Evolutionary conservation across 495 filamentous ascomycete genomes (phyloP).

Genomic region (Hypoxylon trugodes): DNA sequence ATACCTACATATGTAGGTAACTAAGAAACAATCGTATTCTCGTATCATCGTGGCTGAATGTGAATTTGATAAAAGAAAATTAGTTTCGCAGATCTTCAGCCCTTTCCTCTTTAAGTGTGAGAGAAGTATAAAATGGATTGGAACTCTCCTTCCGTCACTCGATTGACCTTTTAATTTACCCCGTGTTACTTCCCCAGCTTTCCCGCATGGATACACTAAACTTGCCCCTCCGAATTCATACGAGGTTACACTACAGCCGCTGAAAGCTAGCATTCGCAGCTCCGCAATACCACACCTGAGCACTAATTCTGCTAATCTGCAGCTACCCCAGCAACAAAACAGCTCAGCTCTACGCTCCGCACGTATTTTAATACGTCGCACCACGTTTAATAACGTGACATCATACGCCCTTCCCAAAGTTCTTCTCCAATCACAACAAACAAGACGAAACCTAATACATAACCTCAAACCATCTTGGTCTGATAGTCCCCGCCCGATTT

Average conservation of each 20-base stretch:
- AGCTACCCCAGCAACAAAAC: constrained; percentile 20
- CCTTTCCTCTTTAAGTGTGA: too few species aligned
- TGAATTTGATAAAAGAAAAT: neutral
- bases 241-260: constrained; percentile 6
- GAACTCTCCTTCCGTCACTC: neutral
- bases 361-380: neutral
- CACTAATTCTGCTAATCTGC: too few species aligned
- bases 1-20: neutral
- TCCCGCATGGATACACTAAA: neutral
- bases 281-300: neutral
- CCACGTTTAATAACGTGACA: constrained; percentile 14
- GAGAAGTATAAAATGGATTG: neutral
- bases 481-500: constrained; percentile 8
- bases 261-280: neutral
- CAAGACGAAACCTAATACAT: constrained; percentile 3
- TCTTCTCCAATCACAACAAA: neutral
- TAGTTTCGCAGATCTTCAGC: too few species aligned
- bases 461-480: neutral
- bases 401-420: constrained; percentile 10
- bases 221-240: neutral
- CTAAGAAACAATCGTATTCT: too few species aligned
- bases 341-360: constrained; percentile 11
- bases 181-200: constrained; percentile 4
- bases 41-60: constrained; percentile 6
- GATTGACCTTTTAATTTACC: neutral